Base-by-base conservation (phyloP, 352 stramenopile species). In the Pythium insidiosum region DNA sequence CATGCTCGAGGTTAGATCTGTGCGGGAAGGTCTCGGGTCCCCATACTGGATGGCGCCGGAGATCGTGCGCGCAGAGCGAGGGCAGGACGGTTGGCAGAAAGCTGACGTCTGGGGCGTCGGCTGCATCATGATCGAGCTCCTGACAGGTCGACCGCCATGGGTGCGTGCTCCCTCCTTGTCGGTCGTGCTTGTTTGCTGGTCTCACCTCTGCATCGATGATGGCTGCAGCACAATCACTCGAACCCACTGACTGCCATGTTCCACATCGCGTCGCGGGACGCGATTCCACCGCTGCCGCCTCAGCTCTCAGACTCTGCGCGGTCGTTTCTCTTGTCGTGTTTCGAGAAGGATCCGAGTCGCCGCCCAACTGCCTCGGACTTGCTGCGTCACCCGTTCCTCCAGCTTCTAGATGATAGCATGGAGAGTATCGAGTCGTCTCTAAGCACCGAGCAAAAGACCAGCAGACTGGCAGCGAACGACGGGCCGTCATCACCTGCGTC, bases 21-120 rank as follows among this genome's bases (percentile, higher is more conserved):
- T 84, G 18, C 64, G 72, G 19, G 71, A 89, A 43, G 74, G 77
- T 11, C 49, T 87, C n/a, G 84, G 95, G 0, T 97, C 83, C 13
- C 88, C 91, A n/a, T 96, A 94, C 50, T 97, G 88, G 88, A 97
- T 97, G 90, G 88, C 93, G 6, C 93, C 94, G 0, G 94, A 98
- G 70, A 73, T 98, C n/a, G 84, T 96, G 18, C 85, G 81, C 13
- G 80, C 85, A 15, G 68, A 88, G 39, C 68, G 82, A 48, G 66
- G 81, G 3, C 50, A 41, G 0, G 65, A 90, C 30, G 66, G 61
- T 16, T 96, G 86, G 86, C 74, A 66, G n/a, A 94, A 94, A 43
- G 73, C 87, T 0, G 89, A 97, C 58, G 68, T 97, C 18, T 97
- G 89, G 89, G 84, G 72, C 4, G 56, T 97, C 24, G 89, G 88